Evolutionary conservation across 2,329 filamentous ascomycete genomes (phyloP).

Genomic region (Hypoxylon sp.): DNA sequence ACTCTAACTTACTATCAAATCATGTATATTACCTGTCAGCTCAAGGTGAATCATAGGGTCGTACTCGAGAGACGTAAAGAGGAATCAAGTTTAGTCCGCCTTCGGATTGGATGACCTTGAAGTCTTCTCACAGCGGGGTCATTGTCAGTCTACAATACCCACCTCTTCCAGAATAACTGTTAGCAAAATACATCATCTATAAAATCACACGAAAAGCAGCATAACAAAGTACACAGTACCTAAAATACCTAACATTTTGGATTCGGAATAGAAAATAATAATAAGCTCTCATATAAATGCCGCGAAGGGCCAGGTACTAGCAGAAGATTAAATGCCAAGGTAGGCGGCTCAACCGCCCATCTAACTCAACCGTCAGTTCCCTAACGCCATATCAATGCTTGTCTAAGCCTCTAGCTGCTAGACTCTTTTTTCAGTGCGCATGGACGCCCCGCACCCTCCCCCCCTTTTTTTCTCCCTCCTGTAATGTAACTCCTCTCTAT

Average conservation of each 20-base stretch:
- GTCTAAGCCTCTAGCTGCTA: not conserved
- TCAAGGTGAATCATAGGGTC: not conserved
- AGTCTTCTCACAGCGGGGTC: no score
- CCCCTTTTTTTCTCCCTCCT: no score
- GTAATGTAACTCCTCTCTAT: not conserved
- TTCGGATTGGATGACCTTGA: no score
- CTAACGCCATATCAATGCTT: conserved; percentile 34
- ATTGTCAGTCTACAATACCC: no score
- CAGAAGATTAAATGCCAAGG: conserved; percentile 15
- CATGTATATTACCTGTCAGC: not conserved
- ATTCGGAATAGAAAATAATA: no score
- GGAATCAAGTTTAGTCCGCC: no score
- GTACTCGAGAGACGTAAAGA: no score
- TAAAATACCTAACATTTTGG: no score
- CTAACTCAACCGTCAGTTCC: conserved; percentile 6
- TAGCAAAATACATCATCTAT: not conserved
- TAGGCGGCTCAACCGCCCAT: not conserved
- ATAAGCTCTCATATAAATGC: conserved; percentile 26
- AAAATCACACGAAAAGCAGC: not conserved
- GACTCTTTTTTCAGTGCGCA: not conserved
- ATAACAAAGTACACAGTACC: not conserved
- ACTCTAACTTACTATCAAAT: no score
- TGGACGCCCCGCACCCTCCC: no score
- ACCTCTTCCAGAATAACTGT: not conserved
- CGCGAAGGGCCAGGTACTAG: conserved; percentile 22